Evolutionary conservation across 305 asterid genomes (phyloP).

Genomic region (Euphrasia arctica): DNA sequence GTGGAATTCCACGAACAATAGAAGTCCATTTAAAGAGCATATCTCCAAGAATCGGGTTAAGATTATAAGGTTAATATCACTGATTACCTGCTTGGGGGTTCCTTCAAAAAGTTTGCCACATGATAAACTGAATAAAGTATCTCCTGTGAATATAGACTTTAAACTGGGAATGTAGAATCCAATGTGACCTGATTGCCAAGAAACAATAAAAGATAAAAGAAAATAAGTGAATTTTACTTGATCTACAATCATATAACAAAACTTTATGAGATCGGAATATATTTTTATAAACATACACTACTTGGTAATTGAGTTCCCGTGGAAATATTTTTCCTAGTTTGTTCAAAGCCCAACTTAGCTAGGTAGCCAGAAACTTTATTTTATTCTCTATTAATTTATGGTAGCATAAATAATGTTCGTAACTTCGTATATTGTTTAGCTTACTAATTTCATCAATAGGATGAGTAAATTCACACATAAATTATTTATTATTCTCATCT

Average conservation of each 20-base stretch:
- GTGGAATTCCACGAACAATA: neutral
- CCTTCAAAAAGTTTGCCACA: slow-evolving; percentile 96
- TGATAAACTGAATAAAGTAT: slow-evolving; percentile 91
- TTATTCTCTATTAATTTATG: neutral
- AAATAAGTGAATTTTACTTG: slow-evolving; percentile 22
- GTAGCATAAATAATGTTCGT: neutral
- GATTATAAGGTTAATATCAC: slow-evolving; percentile 18
- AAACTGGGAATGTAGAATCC: slow-evolving; percentile 89
- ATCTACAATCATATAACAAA: slow-evolving; percentile 7
- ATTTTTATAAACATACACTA: slow-evolving; percentile 1
- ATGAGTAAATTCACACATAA: slow-evolving; percentile 19
- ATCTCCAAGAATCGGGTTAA: neutral
- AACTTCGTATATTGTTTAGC: too few relatives aligned
- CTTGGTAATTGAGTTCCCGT: neutral
- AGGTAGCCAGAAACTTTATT: neutral
- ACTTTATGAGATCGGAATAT: neutral
- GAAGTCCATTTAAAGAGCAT: slow-evolving; percentile 15
- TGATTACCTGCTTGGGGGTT: slow-evolving; percentile 82
- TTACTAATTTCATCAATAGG: slow-evolving; percentile 7
- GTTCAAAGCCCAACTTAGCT: slow-evolving; percentile 3
- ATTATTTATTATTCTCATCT: slow-evolving; percentile 3
- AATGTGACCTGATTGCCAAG: slow-evolving; percentile 60
- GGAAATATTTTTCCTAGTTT: neutral
- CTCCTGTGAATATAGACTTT: slow-evolving; percentile 83
- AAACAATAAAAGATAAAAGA: slow-evolving; percentile 17